phyloP scores from a whole-genome alignment of 2,329 filamentous ascomycete genomes.

The Scytalidium lignicola region DNA sequence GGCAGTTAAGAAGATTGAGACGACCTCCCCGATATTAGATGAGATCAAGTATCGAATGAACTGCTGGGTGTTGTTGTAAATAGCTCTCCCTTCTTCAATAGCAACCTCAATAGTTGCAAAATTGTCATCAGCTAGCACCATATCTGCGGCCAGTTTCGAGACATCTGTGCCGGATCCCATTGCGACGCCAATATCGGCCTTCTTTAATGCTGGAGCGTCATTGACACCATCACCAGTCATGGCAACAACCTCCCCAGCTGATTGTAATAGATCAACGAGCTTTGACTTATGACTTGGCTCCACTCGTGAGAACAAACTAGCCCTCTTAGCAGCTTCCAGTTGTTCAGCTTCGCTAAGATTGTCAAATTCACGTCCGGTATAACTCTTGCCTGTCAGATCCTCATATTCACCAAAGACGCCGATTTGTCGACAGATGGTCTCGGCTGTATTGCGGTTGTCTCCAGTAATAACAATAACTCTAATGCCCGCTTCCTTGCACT shows the following conservation, averaged over 20 bases:
- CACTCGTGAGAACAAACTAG: constrained; percentile 91
- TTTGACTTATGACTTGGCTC: constrained; percentile 97
- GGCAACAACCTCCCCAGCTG: constrained; percentile 87
- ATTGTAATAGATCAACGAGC: constrained; percentile 92
- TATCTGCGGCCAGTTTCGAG: constrained; percentile 91
- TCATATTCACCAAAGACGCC: constrained; percentile 82
- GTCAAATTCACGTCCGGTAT: constrained; percentile 92
- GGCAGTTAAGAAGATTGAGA: constrained; percentile 97
- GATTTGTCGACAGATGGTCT: constrained; percentile 96
- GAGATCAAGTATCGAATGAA: constrained; percentile 99
- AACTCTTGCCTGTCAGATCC: constrained; percentile 86
- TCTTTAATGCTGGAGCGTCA: constrained; percentile 95
- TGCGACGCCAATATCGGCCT: constrained; percentile 96
- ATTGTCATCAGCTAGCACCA: constrained; percentile 98
- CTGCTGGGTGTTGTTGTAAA: constrained; percentile 99
- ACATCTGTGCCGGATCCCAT: constrained; percentile 99
- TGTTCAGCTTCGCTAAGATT: constrained; percentile 73
- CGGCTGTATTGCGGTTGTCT: constrained; percentile 95
- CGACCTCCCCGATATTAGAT: constrained; percentile 97
- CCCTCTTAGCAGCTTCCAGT: constrained; percentile 75
- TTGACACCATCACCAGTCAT: constrained; percentile 99
- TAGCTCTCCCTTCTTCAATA: constrained; percentile 93
- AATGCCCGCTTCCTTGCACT: constrained; percentile 91
- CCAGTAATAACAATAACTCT: constrained; percentile 97
- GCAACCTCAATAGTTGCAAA: constrained; percentile 96